phyloP scores from a whole-genome alignment of 352 stramenopile species.

The Globisporangium iwayamae region DNA sequence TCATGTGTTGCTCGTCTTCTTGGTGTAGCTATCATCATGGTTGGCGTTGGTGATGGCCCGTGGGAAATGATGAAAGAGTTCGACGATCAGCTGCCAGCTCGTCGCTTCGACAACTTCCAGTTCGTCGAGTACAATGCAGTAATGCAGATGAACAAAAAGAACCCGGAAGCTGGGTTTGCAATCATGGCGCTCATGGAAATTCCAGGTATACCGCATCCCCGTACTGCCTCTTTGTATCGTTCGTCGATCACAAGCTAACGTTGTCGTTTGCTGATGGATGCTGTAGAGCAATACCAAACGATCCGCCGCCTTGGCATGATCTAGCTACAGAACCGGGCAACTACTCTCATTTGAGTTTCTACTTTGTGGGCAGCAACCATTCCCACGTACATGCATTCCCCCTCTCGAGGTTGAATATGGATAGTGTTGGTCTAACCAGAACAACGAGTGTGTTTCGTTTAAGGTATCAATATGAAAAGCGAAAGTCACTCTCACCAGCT shows the following conservation, averaged over 20 bases:
- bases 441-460: not conserved
- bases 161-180: slow-evolving; percentile 64
- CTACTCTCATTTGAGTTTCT: not conserved
- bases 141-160: slow-evolving; percentile 61
- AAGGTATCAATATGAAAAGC: not conserved
- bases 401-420: not conserved
- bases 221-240: not conserved
- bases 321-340: slow-evolving; percentile 8
- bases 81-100: slow-evolving; percentile 59
- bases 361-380: not conserved
- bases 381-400: not conserved
- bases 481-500: not conserved
- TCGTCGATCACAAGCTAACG: not conserved
- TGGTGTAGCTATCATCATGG: slow-evolving; percentile 42
- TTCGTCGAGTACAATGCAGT: slow-evolving; percentile 72
- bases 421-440: not conserved
- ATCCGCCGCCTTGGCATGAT: slow-evolving; percentile 48
- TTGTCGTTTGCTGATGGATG: slow-evolving; percentile 5
- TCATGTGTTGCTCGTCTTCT: not conserved
- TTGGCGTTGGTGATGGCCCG: slow-evolving; percentile 73
- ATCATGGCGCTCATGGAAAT: slow-evolving; percentile 77
- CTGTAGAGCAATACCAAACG: slow-evolving; percentile 55
- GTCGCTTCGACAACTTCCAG: slow-evolving; percentile 83
- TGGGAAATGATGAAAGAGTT: slow-evolving; percentile 81
- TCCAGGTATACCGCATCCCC: slow-evolving; percentile 34